Percentiles rank a stretch among this genome's conserved stretches.
phyloP scores from a whole-genome alignment of 495 filamentous ascomycete species.

The Penicillium cinerascens region DNA sequence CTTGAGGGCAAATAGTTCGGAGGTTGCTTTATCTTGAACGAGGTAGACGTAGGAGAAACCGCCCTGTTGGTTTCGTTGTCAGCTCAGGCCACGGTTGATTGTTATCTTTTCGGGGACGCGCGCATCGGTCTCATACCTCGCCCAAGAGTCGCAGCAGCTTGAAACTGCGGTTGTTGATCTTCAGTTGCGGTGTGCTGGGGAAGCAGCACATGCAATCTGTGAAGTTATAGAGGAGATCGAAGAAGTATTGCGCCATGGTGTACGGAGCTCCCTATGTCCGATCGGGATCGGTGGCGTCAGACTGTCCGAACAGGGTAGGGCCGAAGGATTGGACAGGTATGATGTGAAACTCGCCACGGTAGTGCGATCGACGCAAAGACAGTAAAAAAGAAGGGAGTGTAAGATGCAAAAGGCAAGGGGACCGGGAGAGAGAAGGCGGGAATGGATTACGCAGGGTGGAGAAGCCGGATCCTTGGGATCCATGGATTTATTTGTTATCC shows the following conservation, averaged over 20 bases:
- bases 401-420: slow-evolving; percentile 1
- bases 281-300: not conserved
- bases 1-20: slow-evolving; percentile 88
- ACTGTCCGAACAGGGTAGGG: not conserved
- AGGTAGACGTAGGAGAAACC: slow-evolving; percentile 99
- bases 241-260: slow-evolving; percentile 78
- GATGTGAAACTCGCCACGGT: not conserved
- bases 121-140: slow-evolving; percentile 54
- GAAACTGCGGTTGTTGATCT: slow-evolving; percentile 92
- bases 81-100: slow-evolving; percentile 8
- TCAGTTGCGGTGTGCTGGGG: slow-evolving; percentile 85
- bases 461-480: slow-evolving; percentile 1
- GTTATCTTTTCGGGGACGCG: not conserved
- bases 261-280: not conserved
- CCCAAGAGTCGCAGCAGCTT: slow-evolving; percentile 91
- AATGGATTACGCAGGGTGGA: slow-evolving; percentile 20
- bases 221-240: slow-evolving; percentile 85
- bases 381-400: slow-evolving; percentile 2
- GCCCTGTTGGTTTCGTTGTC: slow-evolving; percentile 50
- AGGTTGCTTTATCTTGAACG: slow-evolving; percentile 80
- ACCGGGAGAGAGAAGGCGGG: not conserved
- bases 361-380: not conserved
- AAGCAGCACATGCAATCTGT: slow-evolving; percentile 95
- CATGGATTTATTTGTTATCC: slow-evolving; percentile 25
- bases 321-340: not conserved